Conservation (phyloP, 352 stramenopile genomes). For the Globisporangium iwayamae region DNA sequence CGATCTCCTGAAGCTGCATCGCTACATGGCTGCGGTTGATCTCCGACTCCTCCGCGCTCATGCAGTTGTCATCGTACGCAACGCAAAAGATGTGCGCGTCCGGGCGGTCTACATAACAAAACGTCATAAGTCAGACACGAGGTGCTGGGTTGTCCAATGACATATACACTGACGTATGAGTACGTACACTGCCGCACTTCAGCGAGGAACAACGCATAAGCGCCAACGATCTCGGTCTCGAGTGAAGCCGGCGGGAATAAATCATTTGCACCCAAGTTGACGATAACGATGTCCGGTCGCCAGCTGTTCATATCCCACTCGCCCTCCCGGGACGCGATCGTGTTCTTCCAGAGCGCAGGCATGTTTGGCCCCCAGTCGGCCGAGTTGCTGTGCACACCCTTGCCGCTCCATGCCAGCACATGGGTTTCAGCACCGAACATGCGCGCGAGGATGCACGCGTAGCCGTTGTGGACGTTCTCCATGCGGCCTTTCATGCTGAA, state of each 20-base stretch:
- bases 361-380: constrained; percentile 84
- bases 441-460: constrained; percentile 75
- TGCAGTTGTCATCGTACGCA: constrained; percentile 81
- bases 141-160: too few relatives aligned
- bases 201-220: constrained; percentile 65
- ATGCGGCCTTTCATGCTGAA: constrained; percentile 84
- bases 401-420: constrained; percentile 82
- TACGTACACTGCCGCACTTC: constrained; percentile 77
- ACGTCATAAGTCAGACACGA: background rate
- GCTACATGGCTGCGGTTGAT: constrained; percentile 77
- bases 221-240: constrained; percentile 78
- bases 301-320: constrained; percentile 76
- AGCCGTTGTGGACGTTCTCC: constrained; percentile 88
- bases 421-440: constrained; percentile 87
- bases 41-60: constrained; percentile 73
- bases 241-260: constrained; percentile 79
- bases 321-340: constrained; percentile 66
- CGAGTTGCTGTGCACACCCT: constrained; percentile 83
- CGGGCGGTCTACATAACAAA: constrained; percentile 48
- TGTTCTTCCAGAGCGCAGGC: constrained; percentile 79
- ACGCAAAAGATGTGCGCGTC: constrained; percentile 84
- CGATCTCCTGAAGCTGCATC: constrained; percentile 80
- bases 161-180: background rate
- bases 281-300: constrained; percentile 79
- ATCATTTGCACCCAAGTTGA: constrained; percentile 81